Evolutionary conservation across 306 rosid genomes (phyloP), one percentile per base, ranked within the genome.

Genomic region (Benincasa hispida): DNA sequence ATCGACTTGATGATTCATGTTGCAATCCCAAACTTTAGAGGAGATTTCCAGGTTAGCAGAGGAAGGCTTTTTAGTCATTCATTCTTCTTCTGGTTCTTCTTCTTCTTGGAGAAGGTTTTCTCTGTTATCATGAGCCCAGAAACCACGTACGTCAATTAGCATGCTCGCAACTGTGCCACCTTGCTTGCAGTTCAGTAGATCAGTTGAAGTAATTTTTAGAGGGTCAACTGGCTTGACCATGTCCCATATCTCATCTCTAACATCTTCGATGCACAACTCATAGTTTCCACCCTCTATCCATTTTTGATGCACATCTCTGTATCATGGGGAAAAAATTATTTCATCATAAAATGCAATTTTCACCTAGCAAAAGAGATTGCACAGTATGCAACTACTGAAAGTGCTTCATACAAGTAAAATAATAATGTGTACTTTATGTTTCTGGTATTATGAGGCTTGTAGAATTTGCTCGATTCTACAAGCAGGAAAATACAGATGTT

Each of bases 261-360:
- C 99, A 79, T 94, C 99, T 83, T 94, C 99, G 4, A 94, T 94
- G 76, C 99, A 94, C 76, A 94, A 86, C 67, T 94, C 99, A 35
- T 94, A 94, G 95, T 92, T 94, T 69, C 99, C 99, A 39, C 99
- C 99, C 62, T 94, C 99, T 5, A 92, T 94, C 99, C 99, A 94
- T 82, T 92, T 92, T 78, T 94, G 98, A 78, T 94, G 98, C 56
- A 94, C 99, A 77, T 94, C 99, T 83, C 98, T 94, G 95, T 84
- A 86, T 79, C 53, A 80, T 3, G 8, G 37, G 51, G 13, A 27
- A 3, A 70, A 42, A 7, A 1, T 13, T 12, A 70, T 25, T 25
- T 47, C 1, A 3, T 57, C n/a, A 19, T 34, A 25, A 17, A 11
- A 47, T 13, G 58, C 47, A 59, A 58, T 76, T 35, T 72, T 70